Evolutionary conservation across 139 green algal species (phyloP).

Genomic region (Coelastrella sp.): DNA sequence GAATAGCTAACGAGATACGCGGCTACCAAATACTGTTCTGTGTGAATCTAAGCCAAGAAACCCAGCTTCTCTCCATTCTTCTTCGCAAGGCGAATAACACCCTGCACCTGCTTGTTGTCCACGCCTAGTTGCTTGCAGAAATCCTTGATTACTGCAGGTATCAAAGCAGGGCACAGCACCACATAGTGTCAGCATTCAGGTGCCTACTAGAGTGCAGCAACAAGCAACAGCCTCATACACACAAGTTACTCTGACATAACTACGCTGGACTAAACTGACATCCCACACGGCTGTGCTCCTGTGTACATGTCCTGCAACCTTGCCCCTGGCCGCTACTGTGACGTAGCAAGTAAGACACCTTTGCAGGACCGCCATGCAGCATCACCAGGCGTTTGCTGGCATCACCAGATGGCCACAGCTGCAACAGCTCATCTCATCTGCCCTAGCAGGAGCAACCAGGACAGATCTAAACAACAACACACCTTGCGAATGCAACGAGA

Average conservation of each 20-base stretch:
- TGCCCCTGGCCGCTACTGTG: too few relatives aligned
- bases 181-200: background rate
- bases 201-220: too few relatives aligned
- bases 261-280: too few relatives aligned
- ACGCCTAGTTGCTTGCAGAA: constrained; percentile 95
- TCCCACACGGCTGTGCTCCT: too few relatives aligned
- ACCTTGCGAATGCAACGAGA: constrained; percentile 98
- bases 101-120: constrained; percentile 94
- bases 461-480: background rate
- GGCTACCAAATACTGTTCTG: too few relatives aligned
- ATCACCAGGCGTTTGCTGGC: too few relatives aligned
- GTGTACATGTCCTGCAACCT: too few relatives aligned
- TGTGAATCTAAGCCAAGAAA: constrained; percentile 81
- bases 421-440: background rate
- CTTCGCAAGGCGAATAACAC: constrained; percentile 96
- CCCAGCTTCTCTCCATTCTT: constrained; percentile 98
- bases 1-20: too few relatives aligned
- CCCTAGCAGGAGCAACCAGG: background rate
- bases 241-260: too few relatives aligned
- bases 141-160: constrained; percentile 95
- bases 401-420: background rate
- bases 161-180: background rate
- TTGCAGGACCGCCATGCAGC: too few relatives aligned
- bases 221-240: too few relatives aligned
- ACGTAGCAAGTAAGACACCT: too few relatives aligned